Percentiles rank a stretch among this genome's conserved stretches.
Conservation (phyloP, 2,329 filamentous ascomycete genomes). For the Fusarium coicis region DNA sequence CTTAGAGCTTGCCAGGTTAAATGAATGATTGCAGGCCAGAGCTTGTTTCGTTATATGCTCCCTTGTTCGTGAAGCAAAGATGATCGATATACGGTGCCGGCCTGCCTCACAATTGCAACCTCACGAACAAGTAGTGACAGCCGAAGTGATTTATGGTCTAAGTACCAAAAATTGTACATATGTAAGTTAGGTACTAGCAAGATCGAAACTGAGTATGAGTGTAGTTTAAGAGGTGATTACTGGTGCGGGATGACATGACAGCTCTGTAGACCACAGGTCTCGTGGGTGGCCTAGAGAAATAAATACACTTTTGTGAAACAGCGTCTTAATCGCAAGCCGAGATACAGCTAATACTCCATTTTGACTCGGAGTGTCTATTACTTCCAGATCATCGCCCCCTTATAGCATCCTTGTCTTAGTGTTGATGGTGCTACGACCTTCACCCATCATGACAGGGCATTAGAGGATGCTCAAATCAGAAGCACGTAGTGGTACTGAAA, state of each 20-base stretch:
- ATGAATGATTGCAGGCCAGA: background rate
- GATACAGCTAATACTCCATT: background rate
- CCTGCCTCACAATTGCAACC: background rate
- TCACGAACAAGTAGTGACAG: background rate
- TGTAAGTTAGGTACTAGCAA: background rate
- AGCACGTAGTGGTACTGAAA: background rate
- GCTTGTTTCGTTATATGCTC: background rate
- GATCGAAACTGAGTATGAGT: background rate
- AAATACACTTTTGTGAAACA: background rate
- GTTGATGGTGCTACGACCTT: background rate
- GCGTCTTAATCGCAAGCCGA: background rate
- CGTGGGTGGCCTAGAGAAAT: background rate
- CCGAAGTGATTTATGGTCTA: background rate
- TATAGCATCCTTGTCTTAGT: background rate
- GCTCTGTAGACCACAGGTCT: background rate
- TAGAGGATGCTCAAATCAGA: background rate
- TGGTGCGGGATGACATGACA: background rate
- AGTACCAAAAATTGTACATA: background rate
- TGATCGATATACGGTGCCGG: background rate
- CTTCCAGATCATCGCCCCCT: too few species aligned
- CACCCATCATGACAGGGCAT: background rate
- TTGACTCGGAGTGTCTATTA: background rate
- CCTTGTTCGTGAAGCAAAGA: background rate
- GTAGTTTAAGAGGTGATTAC: background rate
- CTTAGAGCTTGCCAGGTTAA: background rate